Conservation (phyloP, 257 asterid genomes). For the Vinca minor region DNA sequence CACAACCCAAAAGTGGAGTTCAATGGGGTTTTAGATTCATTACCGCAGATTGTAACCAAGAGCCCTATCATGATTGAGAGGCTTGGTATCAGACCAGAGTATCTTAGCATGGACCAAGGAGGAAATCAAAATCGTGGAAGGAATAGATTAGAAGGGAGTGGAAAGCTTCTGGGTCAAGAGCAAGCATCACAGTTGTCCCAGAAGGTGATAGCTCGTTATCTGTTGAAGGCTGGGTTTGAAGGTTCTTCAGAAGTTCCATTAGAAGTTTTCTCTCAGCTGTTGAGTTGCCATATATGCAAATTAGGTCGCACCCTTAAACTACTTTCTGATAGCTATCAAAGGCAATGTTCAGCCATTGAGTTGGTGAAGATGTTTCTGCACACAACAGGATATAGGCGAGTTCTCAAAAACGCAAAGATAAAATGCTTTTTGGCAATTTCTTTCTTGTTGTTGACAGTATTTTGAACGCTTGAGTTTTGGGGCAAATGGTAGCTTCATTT, state of each 20-base stretch:
- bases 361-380: constrained; percentile 90
- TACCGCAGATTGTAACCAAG: constrained; percentile 65
- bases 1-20: constrained; percentile 49
- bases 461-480: background rate
- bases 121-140: constrained; percentile 56
- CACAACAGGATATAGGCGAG: constrained; percentile 69
- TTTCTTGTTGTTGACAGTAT: background rate
- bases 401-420: background rate
- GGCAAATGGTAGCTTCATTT: background rate
- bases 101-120: constrained; percentile 70
- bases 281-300: constrained; percentile 68
- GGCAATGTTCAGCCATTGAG: constrained; percentile 84
- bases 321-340: constrained; percentile 77
- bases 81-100: constrained; percentile 87
- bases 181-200: constrained; percentile 72
- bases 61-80: constrained; percentile 97
- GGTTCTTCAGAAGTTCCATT: constrained; percentile 69
- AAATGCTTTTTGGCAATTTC: background rate
- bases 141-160: constrained; percentile 47
- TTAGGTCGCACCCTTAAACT: constrained; percentile 71
- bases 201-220: constrained; percentile 70
- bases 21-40: constrained; percentile 82
- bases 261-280: constrained; percentile 63
- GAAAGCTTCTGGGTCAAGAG: constrained; percentile 55
- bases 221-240: constrained; percentile 63